Percentiles rank a stretch among this genome's conserved stretches.
These are phyloP conservation scores for Piromyces finnis DNA, from an alignment of 192 early-diverging fungal species.

Conservation along the genomic window DNA sequence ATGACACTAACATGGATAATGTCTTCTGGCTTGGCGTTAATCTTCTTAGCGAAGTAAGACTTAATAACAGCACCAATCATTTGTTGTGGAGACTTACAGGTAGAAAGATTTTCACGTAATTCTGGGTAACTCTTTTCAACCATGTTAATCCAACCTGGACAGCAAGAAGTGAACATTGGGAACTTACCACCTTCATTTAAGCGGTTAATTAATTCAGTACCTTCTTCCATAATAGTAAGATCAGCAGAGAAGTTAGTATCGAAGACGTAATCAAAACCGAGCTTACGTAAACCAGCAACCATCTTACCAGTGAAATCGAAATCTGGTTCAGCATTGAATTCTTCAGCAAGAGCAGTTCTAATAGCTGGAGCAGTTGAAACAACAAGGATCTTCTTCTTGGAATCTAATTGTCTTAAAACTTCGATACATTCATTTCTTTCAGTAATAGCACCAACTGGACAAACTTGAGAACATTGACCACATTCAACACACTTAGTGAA, in stretches of 20 bases:
- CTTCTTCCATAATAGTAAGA: not conserved
- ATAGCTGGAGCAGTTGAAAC: not conserved
- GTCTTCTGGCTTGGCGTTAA: not conserved
- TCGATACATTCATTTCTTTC: not conserved
- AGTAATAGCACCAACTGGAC: constrained; percentile 1
- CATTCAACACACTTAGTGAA: not conserved
- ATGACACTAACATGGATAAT: not conserved
- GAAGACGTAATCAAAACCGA: not conserved
- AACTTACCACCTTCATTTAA: not conserved
- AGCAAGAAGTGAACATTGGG: constrained; percentile 1
- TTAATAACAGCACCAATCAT: not conserved
- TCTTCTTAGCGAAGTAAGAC: not conserved
- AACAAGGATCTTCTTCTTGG: not conserved
- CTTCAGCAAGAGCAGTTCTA: not conserved
- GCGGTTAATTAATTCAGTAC: not conserved
- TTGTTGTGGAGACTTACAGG: not conserved
- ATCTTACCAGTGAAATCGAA: not conserved
- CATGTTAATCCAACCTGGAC: not conserved
- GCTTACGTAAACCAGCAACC: not conserved
- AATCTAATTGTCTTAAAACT: not conserved
- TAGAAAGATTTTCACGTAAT: not conserved
- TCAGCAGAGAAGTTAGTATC: not conserved
- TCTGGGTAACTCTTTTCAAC: not conserved
- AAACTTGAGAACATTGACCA: constrained; percentile 1
- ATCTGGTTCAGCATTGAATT: not conserved